A percentile compares a stretch with the other conserved stretches of the same genome.
phyloP scores from a whole-genome alignment of 305 asterid genomes.

The Ajuga reptans region DNA sequence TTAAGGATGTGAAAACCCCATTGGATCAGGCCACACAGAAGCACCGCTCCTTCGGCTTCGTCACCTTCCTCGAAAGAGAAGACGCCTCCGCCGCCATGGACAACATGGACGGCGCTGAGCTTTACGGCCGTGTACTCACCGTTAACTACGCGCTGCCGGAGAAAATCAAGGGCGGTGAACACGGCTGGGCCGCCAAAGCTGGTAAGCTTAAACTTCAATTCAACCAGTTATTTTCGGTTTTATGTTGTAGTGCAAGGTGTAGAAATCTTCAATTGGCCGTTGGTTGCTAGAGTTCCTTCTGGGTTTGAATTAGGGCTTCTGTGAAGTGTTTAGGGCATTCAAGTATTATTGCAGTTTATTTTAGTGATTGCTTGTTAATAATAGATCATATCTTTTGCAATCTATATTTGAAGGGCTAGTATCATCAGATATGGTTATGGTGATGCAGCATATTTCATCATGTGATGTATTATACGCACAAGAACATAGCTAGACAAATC shows the following conservation, averaged over 20 bases:
- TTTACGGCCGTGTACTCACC: conserved; percentile 87
- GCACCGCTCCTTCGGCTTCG: conserved; percentile 95
- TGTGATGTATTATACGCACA: too few relatives aligned
- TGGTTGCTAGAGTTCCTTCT: not conserved
- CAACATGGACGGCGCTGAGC: conserved; percentile 95
- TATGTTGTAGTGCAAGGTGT: not conserved
- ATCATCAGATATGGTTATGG: not conserved
- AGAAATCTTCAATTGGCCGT: not conserved
- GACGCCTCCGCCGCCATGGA: conserved; percentile 97
- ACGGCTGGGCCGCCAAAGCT: conserved; percentile 97
- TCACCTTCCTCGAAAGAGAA: conserved; percentile 81
- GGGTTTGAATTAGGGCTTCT: not conserved
- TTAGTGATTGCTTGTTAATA: not conserved
- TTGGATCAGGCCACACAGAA: conserved; percentile 91
- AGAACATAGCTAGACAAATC: too few relatives aligned
- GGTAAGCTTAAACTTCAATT: conserved; percentile 36
- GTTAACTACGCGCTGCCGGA: conserved; percentile 94
- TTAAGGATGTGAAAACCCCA: conserved; percentile 94
- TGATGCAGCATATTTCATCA: not conserved
- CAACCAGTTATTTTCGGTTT: not conserved
- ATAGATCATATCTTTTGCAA: not conserved
- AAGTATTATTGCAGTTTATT: not conserved
- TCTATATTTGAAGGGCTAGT: not conserved
- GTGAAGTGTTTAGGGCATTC: not conserved
- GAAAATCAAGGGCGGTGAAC: conserved; percentile 85